A percentile compares a stretch with the other conserved stretches of the same genome.
Conservation (phyloP, 2,329 filamentous ascomycete genomes). For the Arthrobotrys sphaeroides region DNA sequence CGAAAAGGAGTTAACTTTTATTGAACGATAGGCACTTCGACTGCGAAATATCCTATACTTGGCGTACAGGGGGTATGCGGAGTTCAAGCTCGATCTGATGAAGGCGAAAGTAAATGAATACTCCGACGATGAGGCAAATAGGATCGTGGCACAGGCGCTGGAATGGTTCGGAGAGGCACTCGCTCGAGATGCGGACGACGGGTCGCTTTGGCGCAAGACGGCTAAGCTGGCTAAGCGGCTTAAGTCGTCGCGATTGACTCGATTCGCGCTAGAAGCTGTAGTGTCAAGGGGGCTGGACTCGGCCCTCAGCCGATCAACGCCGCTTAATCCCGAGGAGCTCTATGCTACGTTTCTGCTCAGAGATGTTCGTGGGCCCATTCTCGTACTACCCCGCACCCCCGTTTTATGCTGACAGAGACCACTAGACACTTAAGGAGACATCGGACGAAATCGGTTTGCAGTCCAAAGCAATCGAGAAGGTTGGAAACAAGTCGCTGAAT, state of each 20-base stretch:
- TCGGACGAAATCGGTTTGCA: slow-evolving; percentile 38
- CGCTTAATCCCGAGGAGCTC: slow-evolving; percentile 56
- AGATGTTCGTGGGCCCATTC: slow-evolving; percentile 34
- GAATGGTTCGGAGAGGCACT: slow-evolving; percentile 57
- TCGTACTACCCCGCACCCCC: background rate
- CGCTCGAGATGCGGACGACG: slow-evolving; percentile 57
- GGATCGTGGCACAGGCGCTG: slow-evolving; percentile 59
- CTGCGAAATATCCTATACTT: slow-evolving; percentile 75
- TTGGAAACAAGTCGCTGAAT: slow-evolving; percentile 46
- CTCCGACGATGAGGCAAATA: slow-evolving; percentile 59
- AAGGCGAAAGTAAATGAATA: slow-evolving; percentile 60
- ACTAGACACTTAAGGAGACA: slow-evolving; percentile 37
- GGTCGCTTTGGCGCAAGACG: slow-evolving; percentile 57
- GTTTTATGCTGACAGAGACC: background rate
- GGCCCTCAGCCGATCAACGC: slow-evolving; percentile 28
- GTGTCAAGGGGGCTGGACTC: slow-evolving; percentile 46
- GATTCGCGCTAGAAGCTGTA: slow-evolving; percentile 57
- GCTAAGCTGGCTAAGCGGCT: slow-evolving; percentile 57
- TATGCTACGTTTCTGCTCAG: slow-evolving; percentile 56
- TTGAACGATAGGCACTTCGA: slow-evolving; percentile 44
- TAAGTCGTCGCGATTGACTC: slow-evolving; percentile 56
- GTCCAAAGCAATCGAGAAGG: slow-evolving; percentile 39
- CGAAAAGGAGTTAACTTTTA: slow-evolving; percentile 78
- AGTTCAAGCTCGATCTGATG: slow-evolving; percentile 81
- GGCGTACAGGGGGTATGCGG: slow-evolving; percentile 93